These are phyloP conservation scores for Aspergillus caelatus DNA, from an alignment of 2,329 filamentous ascomycete genomes.

Conservation along the genomic window DNA sequence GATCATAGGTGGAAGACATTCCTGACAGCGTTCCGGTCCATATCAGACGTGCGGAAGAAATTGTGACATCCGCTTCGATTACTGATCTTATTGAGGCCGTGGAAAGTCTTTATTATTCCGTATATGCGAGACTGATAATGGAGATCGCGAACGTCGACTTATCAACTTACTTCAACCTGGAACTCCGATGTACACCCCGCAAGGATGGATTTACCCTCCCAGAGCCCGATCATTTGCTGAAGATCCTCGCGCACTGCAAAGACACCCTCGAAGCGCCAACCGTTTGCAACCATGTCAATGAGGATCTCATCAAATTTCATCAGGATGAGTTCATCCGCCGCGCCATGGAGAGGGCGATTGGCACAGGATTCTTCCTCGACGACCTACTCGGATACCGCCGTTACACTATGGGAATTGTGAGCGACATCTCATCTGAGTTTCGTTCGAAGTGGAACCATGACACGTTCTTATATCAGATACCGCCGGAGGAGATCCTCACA, in stretches of 20 bases:
- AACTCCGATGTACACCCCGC: slow-evolving; percentile 21
- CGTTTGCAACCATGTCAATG: slow-evolving; percentile 32
- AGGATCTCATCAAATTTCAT: slow-evolving; percentile 29
- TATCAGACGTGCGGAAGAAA: slow-evolving; percentile 34
- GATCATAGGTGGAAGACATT: slow-evolving; percentile 33
- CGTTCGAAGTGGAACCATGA: slow-evolving; percentile 34
- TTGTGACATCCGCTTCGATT: slow-evolving; percentile 31
- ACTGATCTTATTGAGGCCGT: slow-evolving; percentile 34
- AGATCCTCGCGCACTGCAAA: slow-evolving; percentile 38
- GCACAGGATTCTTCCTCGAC: slow-evolving; percentile 19
- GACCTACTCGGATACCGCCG: slow-evolving; percentile 35
- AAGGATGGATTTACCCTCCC: slow-evolving; percentile 30
- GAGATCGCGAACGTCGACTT: slow-evolving; percentile 42
- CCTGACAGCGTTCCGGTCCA: slow-evolving; percentile 33
- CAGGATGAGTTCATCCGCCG: slow-evolving; percentile 33
- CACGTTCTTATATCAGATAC: slow-evolving; percentile 32
- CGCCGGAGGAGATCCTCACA: slow-evolving; percentile 32
- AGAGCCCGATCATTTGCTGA: slow-evolving; percentile 37
- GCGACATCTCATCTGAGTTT: slow-evolving; percentile 26
- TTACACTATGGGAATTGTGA: slow-evolving; percentile 27
- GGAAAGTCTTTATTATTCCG: slow-evolving; percentile 41
- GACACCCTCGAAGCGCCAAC: slow-evolving; percentile 30
- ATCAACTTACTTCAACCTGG: slow-evolving; percentile 32
- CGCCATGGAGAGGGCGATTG: slow-evolving; percentile 21
- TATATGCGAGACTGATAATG: slow-evolving; percentile 40